These are phyloP conservation scores for Croton laevigatus DNA, from an alignment of 441 rosid species.

Conservation along the genomic window DNA sequence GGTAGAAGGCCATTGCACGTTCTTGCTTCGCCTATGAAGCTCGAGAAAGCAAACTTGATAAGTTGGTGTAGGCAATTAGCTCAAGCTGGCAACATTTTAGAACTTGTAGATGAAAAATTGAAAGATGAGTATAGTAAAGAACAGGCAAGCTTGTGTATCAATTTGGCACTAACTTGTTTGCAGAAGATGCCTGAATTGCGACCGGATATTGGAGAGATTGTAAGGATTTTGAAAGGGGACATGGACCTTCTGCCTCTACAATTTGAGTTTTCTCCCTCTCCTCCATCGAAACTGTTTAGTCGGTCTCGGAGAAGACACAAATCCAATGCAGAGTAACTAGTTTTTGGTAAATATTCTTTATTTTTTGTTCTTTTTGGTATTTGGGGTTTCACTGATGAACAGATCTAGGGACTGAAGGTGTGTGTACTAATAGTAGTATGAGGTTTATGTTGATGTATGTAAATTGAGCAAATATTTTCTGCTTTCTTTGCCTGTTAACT, in stretches of 20 bases:
- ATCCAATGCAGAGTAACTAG: slow-evolving; percentile 43
- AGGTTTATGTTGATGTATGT: slow-evolving; percentile 14
- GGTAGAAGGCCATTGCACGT: slow-evolving; percentile 96
- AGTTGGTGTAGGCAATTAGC: slow-evolving; percentile 96
- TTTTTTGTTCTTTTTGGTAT: slow-evolving; percentile 10
- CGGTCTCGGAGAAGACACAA: slow-evolving; percentile 54
- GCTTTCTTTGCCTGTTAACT: slow-evolving; percentile 14
- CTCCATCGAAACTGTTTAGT: slow-evolving; percentile 59
- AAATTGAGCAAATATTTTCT: slow-evolving; percentile 20
- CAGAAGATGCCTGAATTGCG: slow-evolving; percentile 85
- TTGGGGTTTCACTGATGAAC: slow-evolving; percentile 6
- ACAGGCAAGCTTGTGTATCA: slow-evolving; percentile 78
- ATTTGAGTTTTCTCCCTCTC: slow-evolving; percentile 86
- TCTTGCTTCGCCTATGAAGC: slow-evolving; percentile 89
- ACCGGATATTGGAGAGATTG: slow-evolving; percentile 73
- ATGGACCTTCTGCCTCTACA: slow-evolving; percentile 65
- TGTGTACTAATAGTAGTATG: not conserved
- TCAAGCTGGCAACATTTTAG: slow-evolving; percentile 72
- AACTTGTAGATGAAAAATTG: slow-evolving; percentile 84
- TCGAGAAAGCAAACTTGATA: slow-evolving; percentile 87
- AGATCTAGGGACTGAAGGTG: slow-evolving; percentile 7
- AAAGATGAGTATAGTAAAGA: slow-evolving; percentile 67
- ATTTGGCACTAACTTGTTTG: slow-evolving; percentile 73
- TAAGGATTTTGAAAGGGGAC: slow-evolving; percentile 77
- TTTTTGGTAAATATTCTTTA: slow-evolving; percentile 19